These are phyloP conservation scores for Cymbopogon flexuosus DNA, from an alignment of 202 grass and related monocot genomes.

Conservation along the genomic window DNA sequence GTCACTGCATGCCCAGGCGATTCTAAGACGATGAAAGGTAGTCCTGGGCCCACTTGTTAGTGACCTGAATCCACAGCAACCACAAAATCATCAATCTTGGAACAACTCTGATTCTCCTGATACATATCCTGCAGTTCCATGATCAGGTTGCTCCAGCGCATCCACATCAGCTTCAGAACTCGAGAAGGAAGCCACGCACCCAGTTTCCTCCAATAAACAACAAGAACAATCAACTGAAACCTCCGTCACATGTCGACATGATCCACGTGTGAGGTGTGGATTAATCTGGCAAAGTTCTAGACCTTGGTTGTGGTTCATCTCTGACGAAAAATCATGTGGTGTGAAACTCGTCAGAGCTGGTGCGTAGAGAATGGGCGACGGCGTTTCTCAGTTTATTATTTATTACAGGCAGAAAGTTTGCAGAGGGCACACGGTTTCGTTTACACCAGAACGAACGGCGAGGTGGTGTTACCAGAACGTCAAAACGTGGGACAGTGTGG, in stretches of 20 bases:
- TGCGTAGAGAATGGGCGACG: neutral
- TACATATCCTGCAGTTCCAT: conserved; percentile 23
- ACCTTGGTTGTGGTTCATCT: neutral
- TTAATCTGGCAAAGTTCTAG: neutral
- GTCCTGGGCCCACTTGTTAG: neutral
- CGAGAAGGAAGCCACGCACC: neutral
- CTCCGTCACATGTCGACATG: neutral
- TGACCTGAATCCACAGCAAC: neutral
- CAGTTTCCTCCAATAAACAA: neutral
- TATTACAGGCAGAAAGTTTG: neutral
- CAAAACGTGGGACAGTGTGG: neutral
- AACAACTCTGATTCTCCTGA: neutral
- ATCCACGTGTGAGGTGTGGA: conserved; percentile 21
- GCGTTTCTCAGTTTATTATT: neutral
- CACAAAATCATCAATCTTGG: neutral
- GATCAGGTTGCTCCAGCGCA: conserved; percentile 24
- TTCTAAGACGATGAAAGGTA: neutral
- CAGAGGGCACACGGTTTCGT: conserved; percentile 20
- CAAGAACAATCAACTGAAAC: neutral
- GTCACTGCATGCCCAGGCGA: neutral
- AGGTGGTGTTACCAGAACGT: neutral
- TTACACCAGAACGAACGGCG: neutral
- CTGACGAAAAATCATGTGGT: neutral
- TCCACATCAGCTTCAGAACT: conserved; percentile 29
- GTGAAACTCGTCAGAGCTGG: neutral